These are phyloP conservation scores for Barbatosphaeria neglecta DNA, from an alignment of 495 filamentous ascomycete genomes.

Conservation along the genomic window DNA sequence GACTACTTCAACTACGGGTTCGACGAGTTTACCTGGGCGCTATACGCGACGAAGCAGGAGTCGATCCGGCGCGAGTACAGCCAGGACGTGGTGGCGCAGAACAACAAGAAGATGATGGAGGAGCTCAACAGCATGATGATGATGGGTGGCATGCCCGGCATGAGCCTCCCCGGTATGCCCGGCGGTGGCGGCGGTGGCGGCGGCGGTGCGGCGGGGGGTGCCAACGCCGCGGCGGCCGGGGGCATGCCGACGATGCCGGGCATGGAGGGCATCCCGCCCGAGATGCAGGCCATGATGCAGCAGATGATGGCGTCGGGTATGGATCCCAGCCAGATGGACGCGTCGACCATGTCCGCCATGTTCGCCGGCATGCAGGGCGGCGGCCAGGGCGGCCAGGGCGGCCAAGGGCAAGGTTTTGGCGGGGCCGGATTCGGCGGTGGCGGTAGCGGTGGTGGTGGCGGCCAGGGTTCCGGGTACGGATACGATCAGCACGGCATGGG, in stretches of 20 bases:
- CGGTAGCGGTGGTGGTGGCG: constrained; percentile 5
- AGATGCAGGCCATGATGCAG: constrained; percentile 75
- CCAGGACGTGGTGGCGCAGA: constrained; percentile 44
- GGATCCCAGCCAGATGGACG: constrained; percentile 71
- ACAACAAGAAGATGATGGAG: constrained; percentile 76
- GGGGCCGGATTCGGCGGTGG: constrained; percentile 33
- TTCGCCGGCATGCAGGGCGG: constrained; percentile 34
- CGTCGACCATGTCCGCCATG: constrained; percentile 36
- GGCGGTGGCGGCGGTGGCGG: constrained; percentile 17
- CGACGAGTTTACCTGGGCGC: constrained; percentile 97
- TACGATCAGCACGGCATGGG: constrained; percentile 46
- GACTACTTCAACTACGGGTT: constrained; percentile 99
- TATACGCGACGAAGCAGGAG: constrained; percentile 85
- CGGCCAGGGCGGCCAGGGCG: constrained; percentile 32
- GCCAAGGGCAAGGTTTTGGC: constrained; percentile 33
- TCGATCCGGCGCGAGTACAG: constrained; percentile 56
- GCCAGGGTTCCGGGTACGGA: constrained; percentile 44
- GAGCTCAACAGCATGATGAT: constrained; percentile 84
- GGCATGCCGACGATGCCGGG: constrained; percentile 56
- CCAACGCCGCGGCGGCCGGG: constrained; percentile 25
- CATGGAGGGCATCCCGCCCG: constrained; percentile 59
- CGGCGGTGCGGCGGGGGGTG: constrained; percentile 9
- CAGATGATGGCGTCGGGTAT: constrained; percentile 75
- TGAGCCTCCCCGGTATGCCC: constrained; percentile 29
- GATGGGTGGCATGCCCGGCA: constrained; percentile 48